Conservation (phyloP, 441 rosid species). For the Flueggea neowawraea region DNA sequence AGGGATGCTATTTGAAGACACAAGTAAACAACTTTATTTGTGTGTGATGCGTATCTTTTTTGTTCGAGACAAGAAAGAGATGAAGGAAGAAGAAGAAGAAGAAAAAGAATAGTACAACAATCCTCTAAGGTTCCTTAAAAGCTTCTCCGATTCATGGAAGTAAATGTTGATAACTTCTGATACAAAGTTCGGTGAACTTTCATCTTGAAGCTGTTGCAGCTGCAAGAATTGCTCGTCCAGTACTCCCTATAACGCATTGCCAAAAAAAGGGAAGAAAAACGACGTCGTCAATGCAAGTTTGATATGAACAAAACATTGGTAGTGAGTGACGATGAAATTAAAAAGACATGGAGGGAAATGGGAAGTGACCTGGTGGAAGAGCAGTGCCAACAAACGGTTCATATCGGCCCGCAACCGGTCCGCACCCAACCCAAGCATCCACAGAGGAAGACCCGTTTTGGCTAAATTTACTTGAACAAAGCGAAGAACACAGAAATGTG, state of each 20-base stretch:
- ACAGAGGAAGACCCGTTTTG: slow-evolving; percentile 99
- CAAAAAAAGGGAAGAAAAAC: too few relatives aligned
- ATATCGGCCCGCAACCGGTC: slow-evolving; percentile 88
- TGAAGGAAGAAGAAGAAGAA: neutral
- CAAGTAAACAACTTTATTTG: neutral
- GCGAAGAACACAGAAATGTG: neutral
- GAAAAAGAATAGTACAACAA: slow-evolving; percentile 57
- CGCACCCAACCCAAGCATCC: slow-evolving; percentile 94
- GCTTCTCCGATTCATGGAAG: slow-evolving; percentile 91
- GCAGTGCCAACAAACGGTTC: slow-evolving; percentile 83
- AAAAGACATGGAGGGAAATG: neutral
- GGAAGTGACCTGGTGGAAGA: slow-evolving; percentile 76
- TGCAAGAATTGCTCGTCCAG: slow-evolving; percentile 96
- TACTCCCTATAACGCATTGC: slow-evolving; percentile 48
- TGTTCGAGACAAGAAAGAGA: neutral
- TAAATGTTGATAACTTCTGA: slow-evolving; percentile 80
- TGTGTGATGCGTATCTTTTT: neutral
- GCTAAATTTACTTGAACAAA: slow-evolving; percentile 13
- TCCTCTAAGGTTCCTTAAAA: slow-evolving; percentile 59
- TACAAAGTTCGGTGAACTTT: slow-evolving; percentile 80
- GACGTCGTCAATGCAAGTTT: too few relatives aligned
- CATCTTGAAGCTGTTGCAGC: slow-evolving; percentile 95
- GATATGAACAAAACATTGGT: too few relatives aligned
- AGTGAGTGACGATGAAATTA: neutral
- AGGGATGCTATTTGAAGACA: neutral